These are phyloP conservation scores for Globisporangium irregulare DNA, from an alignment of 352 stramenopile genomes.

Conservation along the genomic window DNA sequence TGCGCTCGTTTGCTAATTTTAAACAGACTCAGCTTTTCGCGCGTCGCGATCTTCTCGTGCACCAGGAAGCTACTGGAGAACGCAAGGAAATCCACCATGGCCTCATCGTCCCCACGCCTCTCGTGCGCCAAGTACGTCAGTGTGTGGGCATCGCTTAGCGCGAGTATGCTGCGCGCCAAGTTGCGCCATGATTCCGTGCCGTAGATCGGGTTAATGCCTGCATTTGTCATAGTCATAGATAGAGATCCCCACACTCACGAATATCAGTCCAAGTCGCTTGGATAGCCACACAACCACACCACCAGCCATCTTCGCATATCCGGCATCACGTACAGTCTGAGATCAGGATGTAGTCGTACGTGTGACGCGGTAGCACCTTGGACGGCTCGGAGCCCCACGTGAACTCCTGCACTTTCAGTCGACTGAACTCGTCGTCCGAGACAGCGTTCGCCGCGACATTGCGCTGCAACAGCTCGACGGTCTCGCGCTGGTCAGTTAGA, in stretches of 20 bases:
- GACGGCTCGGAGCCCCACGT: constrained; percentile 46
- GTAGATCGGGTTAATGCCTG: constrained; percentile 85
- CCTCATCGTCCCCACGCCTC: constrained; percentile 65
- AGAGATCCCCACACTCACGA: neutral
- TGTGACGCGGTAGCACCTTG: constrained; percentile 22
- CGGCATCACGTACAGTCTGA: constrained; percentile 58
- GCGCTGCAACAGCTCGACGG: constrained; percentile 58
- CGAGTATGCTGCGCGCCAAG: constrained; percentile 61
- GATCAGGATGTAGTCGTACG: constrained; percentile 65
- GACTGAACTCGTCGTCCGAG: constrained; percentile 31
- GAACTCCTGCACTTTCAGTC: constrained; percentile 52
- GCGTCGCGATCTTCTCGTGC: constrained; percentile 36
- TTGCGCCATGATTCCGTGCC: constrained; percentile 75
- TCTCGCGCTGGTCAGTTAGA: constrained; percentile 69
- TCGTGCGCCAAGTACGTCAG: constrained; percentile 75
- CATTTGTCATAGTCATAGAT: neutral
- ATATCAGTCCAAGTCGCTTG: neutral
- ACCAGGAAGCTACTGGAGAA: constrained; percentile 40
- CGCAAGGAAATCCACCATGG: constrained; percentile 62
- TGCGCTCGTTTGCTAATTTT: constrained; percentile 29
- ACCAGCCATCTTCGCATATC: neutral
- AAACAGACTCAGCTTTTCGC: constrained; percentile 47
- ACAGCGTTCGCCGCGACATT: constrained; percentile 54
- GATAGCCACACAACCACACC: neutral
- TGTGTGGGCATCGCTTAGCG: constrained; percentile 48